Evolutionary conservation across 2,329 filamentous ascomycete species (phyloP).

Genomic region (Amesomyces nigricolor): DNA sequence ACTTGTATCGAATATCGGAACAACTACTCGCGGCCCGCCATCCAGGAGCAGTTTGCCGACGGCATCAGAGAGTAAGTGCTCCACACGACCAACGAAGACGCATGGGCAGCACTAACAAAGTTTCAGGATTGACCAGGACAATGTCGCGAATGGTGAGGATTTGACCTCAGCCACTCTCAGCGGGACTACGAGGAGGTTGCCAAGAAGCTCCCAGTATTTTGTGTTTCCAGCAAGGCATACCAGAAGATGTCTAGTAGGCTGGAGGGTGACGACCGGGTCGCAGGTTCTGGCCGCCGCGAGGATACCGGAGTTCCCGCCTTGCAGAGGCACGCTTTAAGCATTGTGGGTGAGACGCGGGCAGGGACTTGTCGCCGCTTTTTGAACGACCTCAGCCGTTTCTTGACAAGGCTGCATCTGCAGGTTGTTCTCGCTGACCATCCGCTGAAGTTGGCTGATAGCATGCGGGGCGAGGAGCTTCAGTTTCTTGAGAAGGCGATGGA

Average conservation of each 20-base stretch:
- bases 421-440: not conserved
- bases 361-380: slow-evolving; percentile 45
- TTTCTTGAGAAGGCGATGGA: slow-evolving; percentile 1
- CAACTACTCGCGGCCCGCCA: slow-evolving; percentile 47
- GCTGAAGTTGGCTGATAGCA: slow-evolving; percentile 7
- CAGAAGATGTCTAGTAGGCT: slow-evolving; percentile 34
- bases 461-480: slow-evolving; percentile 11
- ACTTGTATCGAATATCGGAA: slow-evolving; percentile 52
- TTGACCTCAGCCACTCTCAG: slow-evolving; percentile 45
- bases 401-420: slow-evolving; percentile 43
- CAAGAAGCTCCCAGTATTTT: slow-evolving; percentile 53
- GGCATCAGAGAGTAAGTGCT: slow-evolving; percentile 48
- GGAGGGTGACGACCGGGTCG: slow-evolving; percentile 43
- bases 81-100: no score
- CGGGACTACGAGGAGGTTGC: slow-evolving; percentile 55
- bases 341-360: slow-evolving; percentile 37
- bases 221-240: slow-evolving; percentile 35
- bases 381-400: slow-evolving; percentile 42
- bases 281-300: slow-evolving; percentile 44
- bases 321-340: slow-evolving; percentile 49
- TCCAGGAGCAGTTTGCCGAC: slow-evolving; percentile 53
- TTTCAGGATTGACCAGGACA: slow-evolving; percentile 46
- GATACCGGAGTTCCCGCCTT: slow-evolving; percentile 56
- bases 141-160: slow-evolving; percentile 42
- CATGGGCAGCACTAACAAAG: not conserved